Base-by-base conservation (phyloP, 2,329 filamentous ascomycete species). In the Phyllosticta paracitricarpa region DNA sequence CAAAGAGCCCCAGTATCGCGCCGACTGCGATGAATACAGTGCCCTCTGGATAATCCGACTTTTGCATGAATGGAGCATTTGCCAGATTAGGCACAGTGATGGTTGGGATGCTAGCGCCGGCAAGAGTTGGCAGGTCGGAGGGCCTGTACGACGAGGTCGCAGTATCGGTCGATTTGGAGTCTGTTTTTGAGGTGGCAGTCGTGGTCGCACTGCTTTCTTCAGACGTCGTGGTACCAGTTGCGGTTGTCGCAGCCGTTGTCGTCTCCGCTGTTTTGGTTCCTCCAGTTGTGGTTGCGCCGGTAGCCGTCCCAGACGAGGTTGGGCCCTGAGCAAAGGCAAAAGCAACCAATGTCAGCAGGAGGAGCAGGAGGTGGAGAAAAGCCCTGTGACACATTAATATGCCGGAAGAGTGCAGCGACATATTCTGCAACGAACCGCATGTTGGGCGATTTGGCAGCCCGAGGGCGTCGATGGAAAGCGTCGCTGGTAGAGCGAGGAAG, bases 1-100 rank as follows among this genome's bases (percentile, higher is more conserved):
- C 90, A 65, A 97, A 84, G 66, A 91, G 87, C 17, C 90, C 94
- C 6, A 99, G 83, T 28, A 91, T 87, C 26, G 91, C 89, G 54
- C 94, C 94, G 1, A 97, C 94, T 24, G 86, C 88, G 68, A 99
- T 99, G 77, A 99, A 99, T 63, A 99, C 88, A 3, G 93, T 97
- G 60, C 94, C 94, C 69, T 97, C 89, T 2, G 94, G 94, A 10
- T 92, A 80, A 59, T 77, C 86, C 0, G 91, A 95, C 69, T 87
- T 86, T 70, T 92, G 87, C 90, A 97, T 96, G 72, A 90, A 99
- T 17, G 93, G 91, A 4, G 94, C 94, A 69, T 88, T 84, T 51
- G 83, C 81, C 2, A 89, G 96, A 26, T 91, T 89, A 7, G 94
- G 94, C 2, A 97, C 87, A 26, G 85, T 82, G 3, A 91, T 81